Base-by-base conservation (phyloP, 1,284 basidiomycete genomes). In the Austroboletus niveus region DNA sequence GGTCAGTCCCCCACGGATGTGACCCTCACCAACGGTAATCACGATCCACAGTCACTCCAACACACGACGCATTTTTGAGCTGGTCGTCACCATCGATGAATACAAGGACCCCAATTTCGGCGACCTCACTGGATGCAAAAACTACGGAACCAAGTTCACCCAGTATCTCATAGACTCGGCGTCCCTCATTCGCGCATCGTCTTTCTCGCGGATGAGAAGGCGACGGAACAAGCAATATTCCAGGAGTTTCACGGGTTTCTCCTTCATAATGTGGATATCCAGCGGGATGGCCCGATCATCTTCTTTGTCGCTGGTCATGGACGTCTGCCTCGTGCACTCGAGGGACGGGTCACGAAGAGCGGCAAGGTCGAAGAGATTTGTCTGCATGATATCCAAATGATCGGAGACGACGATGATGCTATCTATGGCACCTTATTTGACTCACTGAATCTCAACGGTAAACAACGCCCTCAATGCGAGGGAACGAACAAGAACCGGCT, bases 281-380 rank as follows among this genome's bases (percentile, higher is more conserved):
- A 78, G 45, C 64, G 62, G 22, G 80, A 78, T 12, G 83, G 86
- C 51, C 74, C 81, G n/a, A 80, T 86, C 27, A 50, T 87, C 43
- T 70, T 86, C 52, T 86, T 80, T 59, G 86, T 82, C 59, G 80
- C 84, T 9, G 83, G 84, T 6, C 83, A 85, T 60, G 84, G 84
- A 4, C 77, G 76, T 54, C 72, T 63, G 39, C 56, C 77, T 8
- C 60, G 65, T 9, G 76, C 82, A 15, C 83, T 82, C 20, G 59
- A 65, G 11, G 78, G 74, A 34, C 84, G 82, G 82, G 76, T 74
- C 52, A 66, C 70, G 34, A 67, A 63, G n/a, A 51, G 59, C 27
- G 66, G 69, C 17, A 70, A 70, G 40, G 78, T 82, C 5, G 75
- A 85, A 54, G 72, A 79, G 36, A 63, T 86, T 11, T 82, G 82